These are phyloP conservation scores for Scedosporium aurantiacum DNA, from an alignment of 2,329 filamentous ascomycete genomes.

Conservation along the genomic window DNA sequence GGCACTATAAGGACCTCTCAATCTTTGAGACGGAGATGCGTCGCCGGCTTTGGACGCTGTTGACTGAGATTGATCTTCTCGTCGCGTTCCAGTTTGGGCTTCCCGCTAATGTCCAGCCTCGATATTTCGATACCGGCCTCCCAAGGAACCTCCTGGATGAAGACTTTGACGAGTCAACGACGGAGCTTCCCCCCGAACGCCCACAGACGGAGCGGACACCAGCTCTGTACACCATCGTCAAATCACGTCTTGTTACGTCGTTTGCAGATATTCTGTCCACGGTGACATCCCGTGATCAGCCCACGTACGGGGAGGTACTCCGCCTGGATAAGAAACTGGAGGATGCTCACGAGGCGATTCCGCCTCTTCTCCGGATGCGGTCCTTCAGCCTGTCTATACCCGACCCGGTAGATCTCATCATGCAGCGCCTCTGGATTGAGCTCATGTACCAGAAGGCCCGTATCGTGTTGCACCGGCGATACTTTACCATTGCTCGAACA, in stretches of 20 bases:
- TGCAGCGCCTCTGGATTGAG: slow-evolving; percentile 37
- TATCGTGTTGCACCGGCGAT: slow-evolving; percentile 36
- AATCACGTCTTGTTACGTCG: slow-evolving; percentile 14
- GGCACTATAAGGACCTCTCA: slow-evolving; percentile 34
- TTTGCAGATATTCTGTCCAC: slow-evolving; percentile 15
- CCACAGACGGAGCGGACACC: slow-evolving; percentile 31
- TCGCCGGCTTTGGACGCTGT: slow-evolving; percentile 43
- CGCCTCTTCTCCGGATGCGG: slow-evolving; percentile 27
- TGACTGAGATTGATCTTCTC: slow-evolving; percentile 41
- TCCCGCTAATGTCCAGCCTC: slow-evolving; percentile 36
- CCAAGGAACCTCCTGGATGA: slow-evolving; percentile 37
- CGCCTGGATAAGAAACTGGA: slow-evolving; percentile 29
- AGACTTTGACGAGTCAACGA: slow-evolving; percentile 38
- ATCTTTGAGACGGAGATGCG: slow-evolving; percentile 40
- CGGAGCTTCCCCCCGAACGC: slow-evolving; percentile 29
- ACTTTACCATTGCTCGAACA: slow-evolving; percentile 19
- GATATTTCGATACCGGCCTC: slow-evolving; percentile 32
- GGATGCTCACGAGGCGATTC: slow-evolving; percentile 24
- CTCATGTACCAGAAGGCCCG: slow-evolving; percentile 36
- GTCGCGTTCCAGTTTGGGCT: slow-evolving; percentile 43
- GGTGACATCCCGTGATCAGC: slow-evolving; percentile 10
- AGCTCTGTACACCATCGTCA: slow-evolving; percentile 27
- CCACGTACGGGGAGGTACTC: slow-evolving; percentile 23
- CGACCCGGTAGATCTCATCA: slow-evolving; percentile 32
- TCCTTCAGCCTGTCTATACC: slow-evolving; percentile 32